A percentile compares a stretch with the other conserved stretches of the same genome.
Conservation (phyloP, 2,329 filamentous ascomycete species). For the Alternaria sp. region DNA sequence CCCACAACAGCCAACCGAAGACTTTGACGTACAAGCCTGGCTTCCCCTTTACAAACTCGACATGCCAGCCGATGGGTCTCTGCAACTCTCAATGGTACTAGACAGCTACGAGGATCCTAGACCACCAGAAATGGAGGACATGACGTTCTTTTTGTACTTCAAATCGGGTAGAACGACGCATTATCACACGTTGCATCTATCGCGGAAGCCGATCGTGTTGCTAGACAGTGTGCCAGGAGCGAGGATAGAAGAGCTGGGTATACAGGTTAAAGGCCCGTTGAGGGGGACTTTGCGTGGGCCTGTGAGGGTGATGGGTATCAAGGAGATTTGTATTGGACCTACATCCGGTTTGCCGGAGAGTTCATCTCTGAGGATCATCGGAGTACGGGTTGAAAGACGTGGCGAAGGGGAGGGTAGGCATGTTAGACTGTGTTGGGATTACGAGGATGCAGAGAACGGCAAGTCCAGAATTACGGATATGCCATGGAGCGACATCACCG, state of each 20-base stretch:
- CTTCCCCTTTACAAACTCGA: slow-evolving; percentile 42
- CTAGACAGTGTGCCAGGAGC: neutral
- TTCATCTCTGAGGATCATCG: slow-evolving; percentile 6
- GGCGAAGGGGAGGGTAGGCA: slow-evolving; percentile 25
- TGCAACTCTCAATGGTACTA: slow-evolving; percentile 16
- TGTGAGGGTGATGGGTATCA: slow-evolving; percentile 13
- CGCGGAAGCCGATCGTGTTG: neutral
- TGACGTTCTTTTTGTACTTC: slow-evolving; percentile 20
- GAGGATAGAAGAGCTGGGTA: slow-evolving; percentile 34
- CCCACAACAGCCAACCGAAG: neutral
- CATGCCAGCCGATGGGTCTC: slow-evolving; percentile 36
- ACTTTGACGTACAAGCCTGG: slow-evolving; percentile 5
- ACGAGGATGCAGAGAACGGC: neutral
- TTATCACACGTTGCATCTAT: neutral
- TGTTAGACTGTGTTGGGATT: slow-evolving; percentile 36
- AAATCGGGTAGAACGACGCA: slow-evolving; percentile 11
- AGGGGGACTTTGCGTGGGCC: neutral
- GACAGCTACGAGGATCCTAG: neutral
- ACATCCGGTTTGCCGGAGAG: neutral
- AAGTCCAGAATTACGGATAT: slow-evolving; percentile 4
- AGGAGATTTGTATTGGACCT: slow-evolving; percentile 26
- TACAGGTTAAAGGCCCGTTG: slow-evolving; percentile 17
- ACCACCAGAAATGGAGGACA: neutral
- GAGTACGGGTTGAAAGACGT: slow-evolving; percentile 19
- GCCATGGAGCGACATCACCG: slow-evolving; percentile 43